These are phyloP conservation scores for Tricholomella constricta DNA, from an alignment of 768 basidiomycete genomes.

Conservation along the genomic window DNA sequence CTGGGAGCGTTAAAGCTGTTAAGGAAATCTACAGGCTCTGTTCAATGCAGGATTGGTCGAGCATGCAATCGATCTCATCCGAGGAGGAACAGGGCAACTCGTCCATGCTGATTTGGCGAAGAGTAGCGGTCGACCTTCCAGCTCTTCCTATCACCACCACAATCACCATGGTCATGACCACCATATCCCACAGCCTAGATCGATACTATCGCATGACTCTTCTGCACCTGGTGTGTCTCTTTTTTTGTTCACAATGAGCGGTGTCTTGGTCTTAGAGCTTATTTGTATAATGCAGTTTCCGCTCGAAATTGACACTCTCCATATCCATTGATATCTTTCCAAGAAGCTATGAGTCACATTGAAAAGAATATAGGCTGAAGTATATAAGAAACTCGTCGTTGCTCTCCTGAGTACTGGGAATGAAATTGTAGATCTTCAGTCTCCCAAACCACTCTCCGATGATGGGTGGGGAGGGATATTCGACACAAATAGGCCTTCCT, in stretches of 20 bases:
- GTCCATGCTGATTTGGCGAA: constrained; percentile 56
- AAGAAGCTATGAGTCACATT: constrained; percentile 64
- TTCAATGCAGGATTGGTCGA: constrained; percentile 57
- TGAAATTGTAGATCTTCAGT: constrained; percentile 70
- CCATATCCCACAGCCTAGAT: constrained; percentile 53
- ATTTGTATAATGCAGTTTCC: constrained; percentile 48
- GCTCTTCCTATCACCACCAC: constrained; percentile 32
- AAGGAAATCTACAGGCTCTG: constrained; percentile 72
- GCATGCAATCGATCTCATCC: constrained; percentile 74
- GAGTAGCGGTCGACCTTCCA: constrained; percentile 24
- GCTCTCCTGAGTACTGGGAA: constrained; percentile 88
- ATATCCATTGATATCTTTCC: constrained; percentile 68
- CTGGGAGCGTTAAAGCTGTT: constrained; percentile 85
- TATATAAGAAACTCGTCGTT: constrained; percentile 71
- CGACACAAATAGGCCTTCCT: constrained; percentile 85
- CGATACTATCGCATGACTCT: constrained; percentile 68
- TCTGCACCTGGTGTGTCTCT: constrained; percentile 56
- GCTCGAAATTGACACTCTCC: constrained; percentile 76
- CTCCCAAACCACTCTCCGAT: constrained; percentile 30
- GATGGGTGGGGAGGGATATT: constrained; percentile 70
- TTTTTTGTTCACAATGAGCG: not conserved
- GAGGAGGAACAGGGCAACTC: constrained; percentile 62
- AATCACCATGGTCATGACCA: constrained; percentile 40
- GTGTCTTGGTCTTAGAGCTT: not conserved
- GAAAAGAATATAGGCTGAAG: constrained; percentile 66